A percentile compares a stretch with the other conserved stretches of the same genome.
phyloP scores from a whole-genome alignment of 352 stramenopile genomes.

The Phytophthora parvispora region DNA sequence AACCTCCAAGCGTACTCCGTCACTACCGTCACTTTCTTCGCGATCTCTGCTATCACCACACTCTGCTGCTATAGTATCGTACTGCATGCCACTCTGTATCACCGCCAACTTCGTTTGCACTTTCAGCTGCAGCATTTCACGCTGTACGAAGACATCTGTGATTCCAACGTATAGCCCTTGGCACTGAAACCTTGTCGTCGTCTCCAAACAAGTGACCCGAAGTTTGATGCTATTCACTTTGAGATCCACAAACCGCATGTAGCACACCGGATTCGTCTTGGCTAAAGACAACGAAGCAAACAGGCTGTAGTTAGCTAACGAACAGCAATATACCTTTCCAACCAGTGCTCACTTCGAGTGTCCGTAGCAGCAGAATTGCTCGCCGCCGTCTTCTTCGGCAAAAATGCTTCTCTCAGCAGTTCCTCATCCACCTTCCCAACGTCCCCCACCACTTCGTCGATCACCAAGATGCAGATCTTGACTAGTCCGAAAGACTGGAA shows the following conservation, averaged over 20 bases:
- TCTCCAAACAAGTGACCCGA: slow-evolving; percentile 44
- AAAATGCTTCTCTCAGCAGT: slow-evolving; percentile 35
- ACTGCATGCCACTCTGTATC: slow-evolving; percentile 14
- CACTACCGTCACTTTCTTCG: slow-evolving; percentile 10
- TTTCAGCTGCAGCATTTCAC: slow-evolving; percentile 60
- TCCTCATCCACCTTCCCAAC: slow-evolving; percentile 50
- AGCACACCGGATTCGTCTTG: slow-evolving; percentile 54
- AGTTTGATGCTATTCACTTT: slow-evolving; percentile 50
- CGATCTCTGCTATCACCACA: background rate
- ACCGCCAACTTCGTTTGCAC: slow-evolving; percentile 27
- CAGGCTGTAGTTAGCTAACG: background rate
- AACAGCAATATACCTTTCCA: too few relatives aligned
- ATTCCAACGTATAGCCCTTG: slow-evolving; percentile 61
- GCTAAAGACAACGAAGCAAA: slow-evolving; percentile 10
- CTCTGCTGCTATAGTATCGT: too few relatives aligned
- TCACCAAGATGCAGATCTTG: slow-evolving; percentile 71
- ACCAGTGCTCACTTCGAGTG: slow-evolving; percentile 11
- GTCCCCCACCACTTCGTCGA: slow-evolving; percentile 56
- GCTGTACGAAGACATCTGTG: slow-evolving; percentile 63
- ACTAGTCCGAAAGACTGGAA: slow-evolving; percentile 81
- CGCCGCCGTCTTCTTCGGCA: slow-evolving; percentile 9
- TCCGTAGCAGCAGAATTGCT: slow-evolving; percentile 1
- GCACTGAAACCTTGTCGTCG: slow-evolving; percentile 43
- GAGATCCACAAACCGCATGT: slow-evolving; percentile 77
- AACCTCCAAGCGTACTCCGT: slow-evolving; percentile 34